These are phyloP conservation scores for Mayamaea pseudoterrestris DNA, from an alignment of 108 stramenopile genomes.

Conservation along the genomic window DNA sequence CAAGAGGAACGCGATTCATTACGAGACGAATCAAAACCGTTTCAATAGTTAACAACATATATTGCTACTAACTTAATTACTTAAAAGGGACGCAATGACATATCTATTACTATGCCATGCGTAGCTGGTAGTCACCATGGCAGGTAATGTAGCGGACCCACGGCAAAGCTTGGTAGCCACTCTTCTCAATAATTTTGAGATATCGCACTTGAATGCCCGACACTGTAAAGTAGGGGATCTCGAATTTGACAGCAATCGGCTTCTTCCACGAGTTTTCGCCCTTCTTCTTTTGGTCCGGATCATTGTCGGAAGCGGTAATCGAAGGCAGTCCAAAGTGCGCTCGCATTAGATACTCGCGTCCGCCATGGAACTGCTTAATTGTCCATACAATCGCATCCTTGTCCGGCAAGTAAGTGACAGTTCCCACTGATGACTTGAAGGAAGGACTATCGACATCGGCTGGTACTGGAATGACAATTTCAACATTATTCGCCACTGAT, in stretches of 20 bases:
- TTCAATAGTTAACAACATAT: too few species aligned
- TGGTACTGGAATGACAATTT: constrained; percentile 98
- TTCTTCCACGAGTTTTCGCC: constrained; percentile 84
- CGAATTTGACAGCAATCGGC: constrained; percentile 94
- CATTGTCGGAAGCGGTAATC: constrained; percentile 78
- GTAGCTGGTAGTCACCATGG: constrained; percentile 95
- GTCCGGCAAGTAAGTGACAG: constrained; percentile 96
- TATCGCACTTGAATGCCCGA: constrained; percentile 98
- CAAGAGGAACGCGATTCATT: too few species aligned
- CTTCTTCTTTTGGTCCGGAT: constrained; percentile 41
- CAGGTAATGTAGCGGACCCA: constrained; percentile 99
- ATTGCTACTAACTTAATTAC: too few species aligned
- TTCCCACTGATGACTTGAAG: constrained; percentile 94
- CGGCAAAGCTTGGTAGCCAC: constrained; percentile 97
- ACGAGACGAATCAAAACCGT: too few species aligned
- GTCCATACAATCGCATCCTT: constrained; percentile 95
- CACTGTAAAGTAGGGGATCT: constrained; percentile 99
- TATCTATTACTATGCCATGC: constrained; percentile 92
- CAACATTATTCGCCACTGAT: constrained; percentile 98
- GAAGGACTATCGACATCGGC: constrained; percentile 97
- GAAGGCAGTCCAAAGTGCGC: constrained; percentile 98
- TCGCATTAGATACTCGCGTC: constrained; percentile 94
- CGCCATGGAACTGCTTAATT: constrained; percentile 94
- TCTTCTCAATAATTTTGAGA: constrained; percentile 98
- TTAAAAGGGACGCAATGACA: too few species aligned